phyloP scores from a whole-genome alignment of 768 basidiomycete genomes.

The Lactifluus echinatus region DNA sequence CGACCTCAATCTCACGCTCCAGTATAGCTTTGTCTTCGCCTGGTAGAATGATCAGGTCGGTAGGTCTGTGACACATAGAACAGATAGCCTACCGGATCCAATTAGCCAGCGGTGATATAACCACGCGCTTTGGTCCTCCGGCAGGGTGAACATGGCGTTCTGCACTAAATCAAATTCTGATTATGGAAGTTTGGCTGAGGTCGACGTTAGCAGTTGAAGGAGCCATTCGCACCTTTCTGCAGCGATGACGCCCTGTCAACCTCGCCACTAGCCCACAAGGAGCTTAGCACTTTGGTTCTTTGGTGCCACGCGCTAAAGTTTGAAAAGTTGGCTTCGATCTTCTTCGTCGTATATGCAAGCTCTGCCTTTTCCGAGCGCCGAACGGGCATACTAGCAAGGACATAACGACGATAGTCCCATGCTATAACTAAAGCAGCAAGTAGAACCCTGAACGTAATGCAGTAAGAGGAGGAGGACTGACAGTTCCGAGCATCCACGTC shows the following conservation, averaged over 20 bases:
- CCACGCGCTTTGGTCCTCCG: slow-evolving; percentile 95
- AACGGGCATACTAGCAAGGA: slow-evolving; percentile 61
- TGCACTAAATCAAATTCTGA: slow-evolving; percentile 87
- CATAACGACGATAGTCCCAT: slow-evolving; percentile 89
- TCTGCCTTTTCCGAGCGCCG: slow-evolving; percentile 55
- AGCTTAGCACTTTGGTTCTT: slow-evolving; percentile 69
- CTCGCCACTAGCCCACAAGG: slow-evolving; percentile 54
- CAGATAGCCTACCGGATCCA: slow-evolving; percentile 48
- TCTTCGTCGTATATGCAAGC: slow-evolving; percentile 75
- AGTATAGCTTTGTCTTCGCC: slow-evolving; percentile 54
- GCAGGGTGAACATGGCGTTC: slow-evolving; percentile 95
- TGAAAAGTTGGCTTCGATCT: slow-evolving; percentile 91
- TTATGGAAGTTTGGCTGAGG: background rate
- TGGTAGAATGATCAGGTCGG: slow-evolving; percentile 22
- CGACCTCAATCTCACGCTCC: slow-evolving; percentile 64
- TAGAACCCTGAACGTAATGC: background rate
- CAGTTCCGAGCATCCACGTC: slow-evolving; percentile 90
- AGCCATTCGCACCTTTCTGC: slow-evolving; percentile 50
- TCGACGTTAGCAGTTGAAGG: background rate
- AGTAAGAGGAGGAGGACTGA: slow-evolving; percentile 32
- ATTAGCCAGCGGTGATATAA: slow-evolving; percentile 98
- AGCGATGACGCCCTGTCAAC: slow-evolving; percentile 46
- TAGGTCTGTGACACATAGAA: background rate
- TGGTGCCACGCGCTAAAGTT: slow-evolving; percentile 99
- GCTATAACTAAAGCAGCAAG: slow-evolving; percentile 59